These are phyloP conservation scores for Periconia sp. DNA, from an alignment of 2,329 filamentous ascomycete species.

Conservation along the genomic window DNA sequence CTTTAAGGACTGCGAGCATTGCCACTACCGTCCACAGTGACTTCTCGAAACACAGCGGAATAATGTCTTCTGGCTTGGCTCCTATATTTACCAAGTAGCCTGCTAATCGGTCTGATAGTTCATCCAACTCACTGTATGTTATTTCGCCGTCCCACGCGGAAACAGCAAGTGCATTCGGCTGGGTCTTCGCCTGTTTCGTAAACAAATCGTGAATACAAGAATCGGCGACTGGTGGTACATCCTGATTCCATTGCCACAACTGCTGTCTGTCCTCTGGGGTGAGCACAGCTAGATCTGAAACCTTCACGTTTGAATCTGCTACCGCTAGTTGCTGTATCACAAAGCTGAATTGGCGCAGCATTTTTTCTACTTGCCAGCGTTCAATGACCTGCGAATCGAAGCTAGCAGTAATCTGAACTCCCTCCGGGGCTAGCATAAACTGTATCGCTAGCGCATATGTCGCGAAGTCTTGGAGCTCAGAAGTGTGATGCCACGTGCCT, in stretches of 20 bases:
- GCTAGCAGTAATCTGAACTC: background rate
- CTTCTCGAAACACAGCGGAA: conserved; percentile 24
- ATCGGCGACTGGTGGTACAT: background rate
- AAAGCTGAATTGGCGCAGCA: background rate
- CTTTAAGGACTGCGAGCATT: conserved; percentile 23
- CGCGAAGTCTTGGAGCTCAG: background rate
- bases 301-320: no score
- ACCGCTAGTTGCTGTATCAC: background rate
- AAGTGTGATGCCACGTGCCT: background rate
- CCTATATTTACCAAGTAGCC: background rate
- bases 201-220: conserved; percentile 16
- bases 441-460: background rate
- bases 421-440: background rate
- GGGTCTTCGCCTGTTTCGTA: background rate
- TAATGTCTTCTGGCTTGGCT: background rate
- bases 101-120: background rate
- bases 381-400: background rate
- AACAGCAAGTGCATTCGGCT: conserved; percentile 11
- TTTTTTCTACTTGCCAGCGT: background rate
- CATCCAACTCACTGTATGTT: background rate
- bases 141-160: background rate
- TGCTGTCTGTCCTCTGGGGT: background rate
- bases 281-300: no score
- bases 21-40: conserved; percentile 14
- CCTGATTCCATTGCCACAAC: background rate